Evolutionary conservation across 345 rosid species (phyloP).

Genomic region (Ailanthus altissimus): DNA sequence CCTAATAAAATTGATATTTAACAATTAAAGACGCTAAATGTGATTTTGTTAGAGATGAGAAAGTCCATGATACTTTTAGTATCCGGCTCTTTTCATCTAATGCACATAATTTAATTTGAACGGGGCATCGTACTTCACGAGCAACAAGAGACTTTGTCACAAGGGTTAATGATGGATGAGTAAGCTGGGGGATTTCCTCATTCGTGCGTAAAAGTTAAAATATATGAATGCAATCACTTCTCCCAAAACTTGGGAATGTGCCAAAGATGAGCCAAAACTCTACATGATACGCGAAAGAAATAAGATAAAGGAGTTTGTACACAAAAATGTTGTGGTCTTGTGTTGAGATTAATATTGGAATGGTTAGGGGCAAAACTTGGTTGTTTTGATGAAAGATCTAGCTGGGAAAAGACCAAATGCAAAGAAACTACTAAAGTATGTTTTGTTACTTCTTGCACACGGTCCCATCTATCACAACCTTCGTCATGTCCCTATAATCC

Average conservation of each 20-base stretch:
- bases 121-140: no score
- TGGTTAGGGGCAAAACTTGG: neutral
- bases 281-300: neutral
- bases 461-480: neutral
- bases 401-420: neutral
- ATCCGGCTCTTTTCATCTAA: no score
- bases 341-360: neutral
- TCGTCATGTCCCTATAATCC: conserved; percentile 6
- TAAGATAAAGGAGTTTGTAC: neutral
- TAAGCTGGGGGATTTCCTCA: no score
- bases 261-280: neutral
- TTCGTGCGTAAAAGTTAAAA: no score
- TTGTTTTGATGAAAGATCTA: neutral
- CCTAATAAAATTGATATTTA: no score
- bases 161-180: no score
- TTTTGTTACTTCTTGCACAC: neutral
- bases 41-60: no score
- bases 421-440: neutral
- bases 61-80: no score
- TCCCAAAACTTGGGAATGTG: neutral
- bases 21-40: no score
- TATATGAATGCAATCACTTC: no score
- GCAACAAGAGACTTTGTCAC: neutral
- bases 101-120: no score
- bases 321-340: neutral